phyloP scores from a whole-genome alignment of 2,329 filamentous ascomycete species.

The Zalaria obscura region DNA sequence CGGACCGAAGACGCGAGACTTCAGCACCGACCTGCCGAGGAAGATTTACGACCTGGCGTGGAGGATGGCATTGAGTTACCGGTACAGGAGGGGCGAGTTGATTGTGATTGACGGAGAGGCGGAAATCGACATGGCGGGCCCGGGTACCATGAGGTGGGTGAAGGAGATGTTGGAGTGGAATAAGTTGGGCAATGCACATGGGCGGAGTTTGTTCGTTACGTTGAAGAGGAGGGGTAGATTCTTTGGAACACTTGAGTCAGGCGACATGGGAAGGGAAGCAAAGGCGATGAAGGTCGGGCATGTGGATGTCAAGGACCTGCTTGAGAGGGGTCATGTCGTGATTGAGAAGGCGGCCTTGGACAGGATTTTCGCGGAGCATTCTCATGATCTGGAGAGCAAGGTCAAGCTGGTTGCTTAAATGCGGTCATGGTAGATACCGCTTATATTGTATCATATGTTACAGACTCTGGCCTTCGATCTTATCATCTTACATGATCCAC shows the following conservation, averaged over 20 bases:
- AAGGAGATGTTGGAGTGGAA: conserved; percentile 56
- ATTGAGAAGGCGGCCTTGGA: conserved; percentile 72
- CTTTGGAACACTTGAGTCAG: conserved; percentile 49
- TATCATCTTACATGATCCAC: too few species aligned
- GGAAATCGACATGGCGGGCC: conserved; percentile 41
- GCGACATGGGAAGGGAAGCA: conserved; percentile 48
- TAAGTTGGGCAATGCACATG: conserved; percentile 50
- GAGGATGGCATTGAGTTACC: conserved; percentile 85
- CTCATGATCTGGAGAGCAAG: conserved; percentile 38
- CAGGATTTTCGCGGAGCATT: conserved; percentile 58
- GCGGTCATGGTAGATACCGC: too few species aligned
- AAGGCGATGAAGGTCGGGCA: conserved; percentile 57
- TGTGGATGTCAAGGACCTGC: conserved; percentile 88
- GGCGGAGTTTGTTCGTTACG: conserved; percentile 65
- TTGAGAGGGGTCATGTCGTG: conserved; percentile 73
- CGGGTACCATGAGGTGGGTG: conserved; percentile 36
- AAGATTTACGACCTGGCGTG: conserved; percentile 95
- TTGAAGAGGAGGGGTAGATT: conserved; percentile 46
- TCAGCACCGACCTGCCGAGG: conserved; percentile 64
- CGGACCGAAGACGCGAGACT: conserved; percentile 87
- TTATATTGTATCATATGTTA: too few species aligned
- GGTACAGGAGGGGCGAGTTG: conserved; percentile 76
- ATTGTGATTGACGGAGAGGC: conserved; percentile 69
- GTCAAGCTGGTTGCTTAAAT: not conserved
- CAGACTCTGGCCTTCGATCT: too few species aligned